Evolutionary conservation across 208 protist species (phyloP), one percentile per base, ranked within the genome.

Genomic region (Leishmania braziliensis): DNA sequence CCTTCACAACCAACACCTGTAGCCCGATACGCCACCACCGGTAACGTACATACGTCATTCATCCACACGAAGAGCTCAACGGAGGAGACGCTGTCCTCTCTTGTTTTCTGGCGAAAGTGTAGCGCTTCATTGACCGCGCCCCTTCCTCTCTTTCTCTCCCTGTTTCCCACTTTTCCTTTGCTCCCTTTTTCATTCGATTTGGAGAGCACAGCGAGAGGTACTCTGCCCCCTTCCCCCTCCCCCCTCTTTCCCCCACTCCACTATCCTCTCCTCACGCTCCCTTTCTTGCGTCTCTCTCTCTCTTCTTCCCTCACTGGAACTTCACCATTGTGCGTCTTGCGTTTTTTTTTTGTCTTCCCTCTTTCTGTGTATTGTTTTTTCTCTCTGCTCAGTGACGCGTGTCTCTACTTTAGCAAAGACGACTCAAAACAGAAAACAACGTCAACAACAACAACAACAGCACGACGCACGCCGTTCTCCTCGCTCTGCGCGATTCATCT

Each of bases 31-130:
- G 3, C 29, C 4, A 68, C 29, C 29, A 39, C 14, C 29, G 62
- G 62, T 68, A 68, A 68, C 62, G 20, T 29, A 68, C 62, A 39
- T 39, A 3, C 12, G 62, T 68, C 3, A 43, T 29, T 33, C 29
- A 36, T 39, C 33, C 62, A 68, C 14, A 29, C 62, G 2, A 68
- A 68, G 62, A 23, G 62, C 62, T 68, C 62, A 68, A 68, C 33
- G 62, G 62, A 73, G 46, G 65, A 46, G 10, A 36, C 71, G 46
- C 50, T 74, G 6, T 63, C 75, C 80, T 63, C 73, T 76, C 79
- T 82, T 79, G n/a, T 81, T 74, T 84, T 66, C 74, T 70, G 72
- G 36, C 46, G 48, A 39, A 54, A 65, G 20, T 16, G n/a, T 26
- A 46, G 26, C 50, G 48, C 29, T 58, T 75, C 26, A 14, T 43